phyloP scores from a whole-genome alignment of 2,329 filamentous ascomycete genomes.

The Phaeomoniella chlamydospora region DNA sequence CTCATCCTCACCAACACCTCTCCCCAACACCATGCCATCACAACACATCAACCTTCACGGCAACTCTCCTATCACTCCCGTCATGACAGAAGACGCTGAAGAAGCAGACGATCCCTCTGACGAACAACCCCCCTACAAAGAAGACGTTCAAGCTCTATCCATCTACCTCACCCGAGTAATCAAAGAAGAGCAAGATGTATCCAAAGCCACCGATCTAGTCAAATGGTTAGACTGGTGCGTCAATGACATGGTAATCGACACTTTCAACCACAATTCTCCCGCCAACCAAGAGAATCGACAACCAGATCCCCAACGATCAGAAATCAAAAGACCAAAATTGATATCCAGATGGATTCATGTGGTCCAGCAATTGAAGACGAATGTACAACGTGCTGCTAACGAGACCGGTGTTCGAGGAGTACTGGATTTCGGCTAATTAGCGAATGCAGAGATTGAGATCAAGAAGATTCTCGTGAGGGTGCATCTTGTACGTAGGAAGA shows the following conservation, averaged over 20 bases:
- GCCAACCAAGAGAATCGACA: too few species aligned
- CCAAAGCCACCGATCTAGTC: slow-evolving; percentile 56
- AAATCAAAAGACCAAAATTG: too few species aligned
- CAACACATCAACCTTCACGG: too few species aligned
- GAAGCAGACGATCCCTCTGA: slow-evolving; percentile 45
- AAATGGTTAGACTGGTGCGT: slow-evolving; percentile 44
- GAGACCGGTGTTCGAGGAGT: background rate
- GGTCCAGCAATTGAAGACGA: background rate
- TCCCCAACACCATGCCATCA: too few species aligned
- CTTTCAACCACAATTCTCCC: too few species aligned
- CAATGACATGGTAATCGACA: slow-evolving; percentile 12
- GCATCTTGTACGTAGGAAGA: too few species aligned
- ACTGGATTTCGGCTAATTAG: background rate
- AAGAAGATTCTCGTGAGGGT: too few species aligned
- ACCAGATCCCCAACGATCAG: too few species aligned
- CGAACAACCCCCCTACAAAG: slow-evolving; percentile 59
- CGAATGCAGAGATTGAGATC: too few species aligned
- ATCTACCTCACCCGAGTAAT: slow-evolving; percentile 62
- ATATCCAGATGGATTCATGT: background rate
- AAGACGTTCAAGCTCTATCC: slow-evolving; percentile 62
- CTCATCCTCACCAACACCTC: too few species aligned
- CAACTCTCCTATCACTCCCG: too few species aligned
- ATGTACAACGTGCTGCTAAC: background rate
- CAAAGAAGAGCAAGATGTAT: slow-evolving; percentile 59
- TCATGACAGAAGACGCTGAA: background rate